Base-by-base conservation (phyloP, 345 rosid genomes). In the Syzygium aqueum region DNA sequence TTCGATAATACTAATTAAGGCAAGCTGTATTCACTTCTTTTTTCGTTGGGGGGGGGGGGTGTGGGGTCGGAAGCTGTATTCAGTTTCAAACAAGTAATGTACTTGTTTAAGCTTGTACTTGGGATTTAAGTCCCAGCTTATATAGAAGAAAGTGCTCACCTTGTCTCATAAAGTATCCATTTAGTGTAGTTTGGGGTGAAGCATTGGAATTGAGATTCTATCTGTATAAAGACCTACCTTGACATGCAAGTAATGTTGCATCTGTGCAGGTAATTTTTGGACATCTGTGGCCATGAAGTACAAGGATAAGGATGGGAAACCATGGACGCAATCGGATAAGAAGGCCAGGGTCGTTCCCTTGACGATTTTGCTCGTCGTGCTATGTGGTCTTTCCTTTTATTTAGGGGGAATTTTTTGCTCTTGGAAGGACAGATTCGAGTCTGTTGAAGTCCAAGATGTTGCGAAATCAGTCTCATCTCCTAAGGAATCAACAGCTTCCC, bases 341-440 rank as follows among this genome's bases (percentile, higher is more conserved):
- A 92, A 90, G 33, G 88, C 92, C 49, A 91, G 86, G 93, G 82
- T 88, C 80, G 88, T 94, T 56, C 92, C 98, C 86, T 86, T 92
- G 90, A 86, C 93, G 28, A 50, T 95, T 37, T 37, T 94, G 83
- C 88, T 96, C 37, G 88, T 92, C 56, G 56, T 93, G 30, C 90
- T 95, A 30, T 96, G 97, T 73, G 99, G 98, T 4, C 88, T 95
- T 90, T 97, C 99, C 0, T 97, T 97, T 90, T 97, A 97, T 86
- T 95, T 96, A 50, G 99, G 99, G 85, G 98, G 97, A 57, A 88
- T 96, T 50, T 97, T 93, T 87, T 94, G 92, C 89, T 93, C 95
- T 7, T 95, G 94, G 91, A 95, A 89, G 88, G 89, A 88, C 28
- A 50, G 77, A 43, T 51, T 92, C 27, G 89, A 87, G 86, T 51